These are phyloP conservation scores for Linum lewisii DNA, from an alignment of 345 rosid genomes.

Conservation along the genomic window DNA sequence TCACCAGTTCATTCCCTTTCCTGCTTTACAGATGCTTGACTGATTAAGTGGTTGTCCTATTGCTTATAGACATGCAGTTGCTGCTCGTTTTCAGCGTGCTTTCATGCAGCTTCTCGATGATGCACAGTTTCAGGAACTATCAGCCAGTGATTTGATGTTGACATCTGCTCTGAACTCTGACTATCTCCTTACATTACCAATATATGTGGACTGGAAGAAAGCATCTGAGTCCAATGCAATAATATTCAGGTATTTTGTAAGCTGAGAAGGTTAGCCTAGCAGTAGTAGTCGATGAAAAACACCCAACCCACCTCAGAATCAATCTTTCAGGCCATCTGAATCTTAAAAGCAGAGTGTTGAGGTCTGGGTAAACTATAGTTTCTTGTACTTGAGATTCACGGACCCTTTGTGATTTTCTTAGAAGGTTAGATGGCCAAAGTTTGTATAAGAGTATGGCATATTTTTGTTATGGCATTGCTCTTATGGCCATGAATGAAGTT, in stretches of 20 bases:
- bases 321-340: not conserved
- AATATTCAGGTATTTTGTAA: conserved; percentile 55
- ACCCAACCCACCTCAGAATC: not conserved
- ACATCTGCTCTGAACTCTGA: conserved; percentile 82
- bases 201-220: conserved; percentile 85
- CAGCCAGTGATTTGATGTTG: conserved; percentile 73
- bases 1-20: not conserved
- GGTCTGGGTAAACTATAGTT: no score
- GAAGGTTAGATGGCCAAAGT: not conserved
- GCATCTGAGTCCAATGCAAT: conserved; percentile 81
- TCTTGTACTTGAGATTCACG: no score
- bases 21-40: conserved; percentile 1
- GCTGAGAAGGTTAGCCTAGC: not conserved
- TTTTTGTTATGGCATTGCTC: not conserved
- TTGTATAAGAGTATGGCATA: not conserved
- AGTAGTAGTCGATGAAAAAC: not conserved
- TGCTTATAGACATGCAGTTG: conserved; percentile 53
- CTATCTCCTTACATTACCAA: conserved; percentile 86
- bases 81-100: conserved; percentile 81
- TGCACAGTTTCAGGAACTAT: conserved; percentile 91
- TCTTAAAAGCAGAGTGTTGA: not conserved
- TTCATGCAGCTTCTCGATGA: conserved; percentile 77
- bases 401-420: no score
- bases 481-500: not conserved
- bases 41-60: conserved; percentile 1